phyloP scores from a whole-genome alignment of 2,329 filamentous ascomycete genomes.

The Ascochyta pisi region DNA sequence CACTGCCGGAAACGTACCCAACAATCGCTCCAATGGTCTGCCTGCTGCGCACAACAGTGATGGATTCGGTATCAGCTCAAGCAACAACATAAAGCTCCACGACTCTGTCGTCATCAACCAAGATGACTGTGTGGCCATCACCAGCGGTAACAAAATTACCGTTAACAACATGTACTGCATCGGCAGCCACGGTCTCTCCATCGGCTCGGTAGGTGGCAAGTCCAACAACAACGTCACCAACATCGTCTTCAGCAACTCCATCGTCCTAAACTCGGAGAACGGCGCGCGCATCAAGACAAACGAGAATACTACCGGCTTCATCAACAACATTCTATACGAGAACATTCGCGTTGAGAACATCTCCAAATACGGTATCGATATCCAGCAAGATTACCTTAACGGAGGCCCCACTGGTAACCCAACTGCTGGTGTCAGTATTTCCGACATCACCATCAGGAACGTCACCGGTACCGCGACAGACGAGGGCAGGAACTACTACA shows the following conservation, averaged over 20 bases:
- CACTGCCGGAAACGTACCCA: conserved; percentile 58
- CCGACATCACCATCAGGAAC: conserved; percentile 49
- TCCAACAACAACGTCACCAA: conserved; percentile 61
- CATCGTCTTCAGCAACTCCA: conserved; percentile 58
- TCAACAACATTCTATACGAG: conserved; percentile 56
- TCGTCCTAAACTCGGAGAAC: conserved; percentile 60
- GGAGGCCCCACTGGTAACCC: conserved; percentile 53
- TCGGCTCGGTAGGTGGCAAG: conserved; percentile 65
- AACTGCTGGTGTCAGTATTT: conserved; percentile 57
- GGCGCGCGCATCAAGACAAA: conserved; percentile 67
- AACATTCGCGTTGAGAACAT: conserved; percentile 57
- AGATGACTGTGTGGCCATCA: conserved; percentile 66
- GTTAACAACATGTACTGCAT: conserved; percentile 54
- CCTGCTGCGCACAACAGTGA: conserved; percentile 15
- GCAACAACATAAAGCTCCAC: conserved; percentile 63
- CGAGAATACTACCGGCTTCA: conserved; percentile 58
- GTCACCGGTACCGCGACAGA: conserved; percentile 51
- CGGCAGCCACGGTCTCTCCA: conserved; percentile 64
- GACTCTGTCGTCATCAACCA: conserved; percentile 63
- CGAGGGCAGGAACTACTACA: conserved; percentile 54
- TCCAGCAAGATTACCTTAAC: conserved; percentile 62
- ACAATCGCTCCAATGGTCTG: conserved; percentile 17
- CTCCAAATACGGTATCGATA: conserved; percentile 58
- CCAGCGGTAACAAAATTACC: conserved; percentile 55
- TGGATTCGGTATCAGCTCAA: conserved; percentile 52